phyloP scores from a whole-genome alignment of 805 yeast genomes.

The Yamadazyma kitorensis region DNA sequence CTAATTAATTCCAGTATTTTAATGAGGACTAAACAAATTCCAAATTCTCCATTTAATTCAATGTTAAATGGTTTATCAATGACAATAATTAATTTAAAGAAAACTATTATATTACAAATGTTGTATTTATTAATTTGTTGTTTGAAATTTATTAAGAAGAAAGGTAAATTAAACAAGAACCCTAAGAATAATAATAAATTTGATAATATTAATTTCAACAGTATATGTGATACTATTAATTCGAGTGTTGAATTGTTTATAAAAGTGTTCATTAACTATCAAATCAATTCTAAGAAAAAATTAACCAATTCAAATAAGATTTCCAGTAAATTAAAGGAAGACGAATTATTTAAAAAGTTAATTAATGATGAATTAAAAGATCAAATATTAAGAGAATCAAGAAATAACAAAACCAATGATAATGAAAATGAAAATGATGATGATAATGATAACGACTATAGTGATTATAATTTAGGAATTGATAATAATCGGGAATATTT shows the following conservation, averaged over 20 bases:
- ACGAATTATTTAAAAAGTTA: slow-evolving; percentile 33
- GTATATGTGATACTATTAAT: slow-evolving; percentile 17
- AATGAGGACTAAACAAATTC: slow-evolving; percentile 25
- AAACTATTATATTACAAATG: slow-evolving; percentile 42
- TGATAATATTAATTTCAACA: slow-evolving; percentile 7
- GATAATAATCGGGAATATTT: slow-evolving; percentile 16
- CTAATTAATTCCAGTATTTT: slow-evolving; percentile 4
- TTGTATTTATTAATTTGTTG: slow-evolving; percentile 39
- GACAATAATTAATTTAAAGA: slow-evolving; percentile 42
- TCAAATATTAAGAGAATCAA: slow-evolving; percentile 32
- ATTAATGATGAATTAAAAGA: slow-evolving; percentile 38
- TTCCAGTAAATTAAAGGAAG: slow-evolving; percentile 26
- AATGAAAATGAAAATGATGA: slow-evolving; percentile 30
- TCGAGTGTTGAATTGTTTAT: slow-evolving; percentile 32
- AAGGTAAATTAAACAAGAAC: too few species aligned
- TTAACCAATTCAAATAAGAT: slow-evolving; percentile 6
- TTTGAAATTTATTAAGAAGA: slow-evolving; percentile 32
- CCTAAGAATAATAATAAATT: slow-evolving; percentile 13
- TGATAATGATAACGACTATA: slow-evolving; percentile 19
- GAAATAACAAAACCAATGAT: slow-evolving; percentile 28
- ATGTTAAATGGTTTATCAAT: slow-evolving; percentile 43
- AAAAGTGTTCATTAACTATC: slow-evolving; percentile 38
- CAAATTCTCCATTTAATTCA: slow-evolving; percentile 37
- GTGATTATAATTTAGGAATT: slow-evolving; percentile 27
- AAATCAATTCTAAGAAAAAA: slow-evolving; percentile 20